A percentile compares a stretch with the other conserved stretches of the same genome.
Evolutionary conservation across 1,139 yeast genomes (phyloP).

Genomic region (Saccharomyces hybrid): DNA sequence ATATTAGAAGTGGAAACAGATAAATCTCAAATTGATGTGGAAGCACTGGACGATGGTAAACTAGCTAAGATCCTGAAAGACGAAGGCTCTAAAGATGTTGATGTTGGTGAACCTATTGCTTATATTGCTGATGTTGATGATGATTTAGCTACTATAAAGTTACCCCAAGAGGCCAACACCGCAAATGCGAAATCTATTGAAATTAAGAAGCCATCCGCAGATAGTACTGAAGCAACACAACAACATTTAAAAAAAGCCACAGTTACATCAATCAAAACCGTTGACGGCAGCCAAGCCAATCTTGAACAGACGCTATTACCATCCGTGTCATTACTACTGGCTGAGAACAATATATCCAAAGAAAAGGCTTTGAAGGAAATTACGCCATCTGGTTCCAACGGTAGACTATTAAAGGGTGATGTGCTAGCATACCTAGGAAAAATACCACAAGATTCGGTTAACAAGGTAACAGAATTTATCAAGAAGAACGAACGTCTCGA

Average conservation of each 20-base stretch:
- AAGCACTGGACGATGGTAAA: constrained; percentile 87
- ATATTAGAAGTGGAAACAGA: constrained; percentile 87
- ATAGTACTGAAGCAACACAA: constrained; percentile 5
- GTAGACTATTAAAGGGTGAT: constrained; percentile 84
- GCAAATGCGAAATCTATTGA: constrained; percentile 10
- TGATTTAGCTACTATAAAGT: constrained; percentile 56
- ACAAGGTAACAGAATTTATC: constrained; percentile 49
- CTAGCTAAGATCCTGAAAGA: constrained; percentile 66
- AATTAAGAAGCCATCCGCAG: constrained; percentile 10
- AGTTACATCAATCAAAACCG: constrained; percentile 3
- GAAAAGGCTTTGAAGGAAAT: constrained; percentile 68
- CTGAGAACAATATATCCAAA: constrained; percentile 51
- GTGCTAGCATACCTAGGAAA: constrained; percentile 76
- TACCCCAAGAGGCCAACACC: constrained; percentile 42
- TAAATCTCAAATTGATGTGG: constrained; percentile 88
- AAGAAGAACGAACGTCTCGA: constrained; percentile 61
- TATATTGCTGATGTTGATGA: constrained; percentile 82
- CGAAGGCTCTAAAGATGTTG: constrained; percentile 70
- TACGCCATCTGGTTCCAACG: constrained; percentile 82
- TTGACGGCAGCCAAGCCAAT: constrained; percentile 38
- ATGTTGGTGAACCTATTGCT: constrained; percentile 89
- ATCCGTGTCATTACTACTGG: constrained; percentile 65
- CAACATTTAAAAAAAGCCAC: neutral
- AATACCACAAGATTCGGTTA: constrained; percentile 50
- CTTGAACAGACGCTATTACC: constrained; percentile 67